Base-by-base conservation (phyloP, 192 early-diverging fungal species). In the Coemansia sp. region DNA sequence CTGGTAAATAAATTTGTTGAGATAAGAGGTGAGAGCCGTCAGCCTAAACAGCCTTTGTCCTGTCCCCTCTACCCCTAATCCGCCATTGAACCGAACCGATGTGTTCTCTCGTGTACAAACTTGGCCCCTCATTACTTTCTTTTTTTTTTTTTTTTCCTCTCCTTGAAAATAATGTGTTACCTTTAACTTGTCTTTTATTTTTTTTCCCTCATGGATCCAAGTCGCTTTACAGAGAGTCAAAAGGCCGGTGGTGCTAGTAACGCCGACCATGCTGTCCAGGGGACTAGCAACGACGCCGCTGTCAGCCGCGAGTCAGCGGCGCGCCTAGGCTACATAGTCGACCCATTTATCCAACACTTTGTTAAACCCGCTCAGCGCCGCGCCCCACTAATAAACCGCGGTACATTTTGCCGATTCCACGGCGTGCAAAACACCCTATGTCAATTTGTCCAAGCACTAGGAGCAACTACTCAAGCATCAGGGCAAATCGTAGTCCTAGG, bases 311-410 rank as follows among this genome's bases (percentile, higher is more conserved):
- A 91, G 91, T 94, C 97, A 3, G 95, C 95, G 0, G 91, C 92
- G 4, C 72, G 86, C 6, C 76, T 88, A 4, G 95, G 93, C 1
- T 98, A 99, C 73, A 83, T 97, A 61, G 50, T 81, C 21, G 96
- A 99, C 70, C 88, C 88, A 4, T 97, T 92, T 80, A 90, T 95
- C 11, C 79, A 81, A 37, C 80, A 89, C 39, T 97, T 98, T 87
- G 89, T 95, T 6, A 86, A 86, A 39, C 85, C 87, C 4, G 84
- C 92, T n/a, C 80, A 86, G 6, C 78, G 91, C 28, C 84, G 95
- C 14, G 88, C 94, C 14, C 97, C 96, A 19, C 83, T 99, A 55
- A 98, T 99, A 62, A 99, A 99, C 77, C 84, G 96, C 83, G 95
- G 93, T 87, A 91, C 95, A 1, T 96, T 91, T 70, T 76, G 92